These are phyloP conservation scores for Malus sylvestris DNA, from an alignment of 306 rosid species.

Conservation along the genomic window DNA sequence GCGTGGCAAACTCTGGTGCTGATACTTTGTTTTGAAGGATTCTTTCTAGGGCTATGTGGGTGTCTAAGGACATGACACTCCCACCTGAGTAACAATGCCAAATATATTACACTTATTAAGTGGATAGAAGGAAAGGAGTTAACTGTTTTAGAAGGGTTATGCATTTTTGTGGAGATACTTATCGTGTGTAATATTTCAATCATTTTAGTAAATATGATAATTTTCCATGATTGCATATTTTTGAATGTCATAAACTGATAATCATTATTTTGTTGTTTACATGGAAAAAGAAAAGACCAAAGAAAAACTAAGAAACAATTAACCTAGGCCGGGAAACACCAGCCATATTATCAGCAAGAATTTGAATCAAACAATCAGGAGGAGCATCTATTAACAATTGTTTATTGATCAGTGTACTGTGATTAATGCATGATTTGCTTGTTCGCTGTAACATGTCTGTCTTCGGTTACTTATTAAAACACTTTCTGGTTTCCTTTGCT, in stretches of 20 bases:
- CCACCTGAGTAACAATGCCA: background rate
- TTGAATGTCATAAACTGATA: background rate
- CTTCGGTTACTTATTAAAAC: background rate
- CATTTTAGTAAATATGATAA: background rate
- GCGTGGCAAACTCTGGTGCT: background rate
- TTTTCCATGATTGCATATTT: background rate
- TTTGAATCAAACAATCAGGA: background rate
- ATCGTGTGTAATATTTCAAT: background rate
- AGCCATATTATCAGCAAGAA: background rate
- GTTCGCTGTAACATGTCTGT: background rate
- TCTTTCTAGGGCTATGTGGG: background rate
- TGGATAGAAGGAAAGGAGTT: background rate
- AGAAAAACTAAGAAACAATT: background rate
- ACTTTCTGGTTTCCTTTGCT: slow-evolving; percentile 13
- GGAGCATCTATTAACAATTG: background rate
- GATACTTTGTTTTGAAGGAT: background rate
- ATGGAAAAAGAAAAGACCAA: background rate
- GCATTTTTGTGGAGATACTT: background rate
- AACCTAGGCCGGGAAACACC: background rate
- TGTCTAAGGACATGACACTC: background rate
- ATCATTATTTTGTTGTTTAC: background rate
- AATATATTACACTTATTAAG: background rate
- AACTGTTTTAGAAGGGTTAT: background rate
- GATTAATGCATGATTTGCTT: background rate
- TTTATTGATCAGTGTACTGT: background rate